Conservation (phyloP, 2,329 filamentous ascomycete genomes). For the Grosmannia huntii region DNA sequence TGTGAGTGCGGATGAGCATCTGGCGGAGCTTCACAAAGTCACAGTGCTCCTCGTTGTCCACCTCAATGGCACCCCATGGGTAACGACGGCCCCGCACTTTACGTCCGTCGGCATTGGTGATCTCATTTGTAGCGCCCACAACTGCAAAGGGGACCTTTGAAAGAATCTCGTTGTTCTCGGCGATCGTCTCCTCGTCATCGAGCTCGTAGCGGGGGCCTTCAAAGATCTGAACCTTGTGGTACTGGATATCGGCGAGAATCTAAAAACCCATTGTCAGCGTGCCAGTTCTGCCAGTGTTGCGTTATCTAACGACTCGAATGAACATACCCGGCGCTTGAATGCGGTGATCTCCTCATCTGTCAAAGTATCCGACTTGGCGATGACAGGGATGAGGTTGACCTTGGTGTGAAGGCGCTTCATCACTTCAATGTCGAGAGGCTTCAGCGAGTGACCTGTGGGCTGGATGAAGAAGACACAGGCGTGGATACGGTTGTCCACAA, state of each 20-base stretch:
- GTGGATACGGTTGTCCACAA: conserved; percentile 97
- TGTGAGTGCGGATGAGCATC: conserved; percentile 99
- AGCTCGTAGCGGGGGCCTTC: conserved; percentile 97
- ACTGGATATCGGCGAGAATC: conserved; percentile 94
- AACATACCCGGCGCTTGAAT: conserved; percentile 91
- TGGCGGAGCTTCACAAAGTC: conserved; percentile 99
- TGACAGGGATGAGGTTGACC: conserved; percentile 98
- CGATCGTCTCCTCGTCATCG: conserved; percentile 98
- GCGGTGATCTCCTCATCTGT: conserved; percentile 90
- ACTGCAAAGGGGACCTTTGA: conserved; percentile 98
- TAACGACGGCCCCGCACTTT: conserved; percentile 93
- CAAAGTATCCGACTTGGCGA: conserved; percentile 95
- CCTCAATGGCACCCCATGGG: conserved; percentile 97
- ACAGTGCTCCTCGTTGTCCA: conserved; percentile 99
- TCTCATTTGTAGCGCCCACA: conserved; percentile 91
- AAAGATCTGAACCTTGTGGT: conserved; percentile 98
- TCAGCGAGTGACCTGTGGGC: conserved; percentile 93
- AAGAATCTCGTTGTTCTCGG: conserved; percentile 99
- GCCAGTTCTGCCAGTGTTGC: too few relatives aligned
- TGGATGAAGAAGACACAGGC: conserved; percentile 99
- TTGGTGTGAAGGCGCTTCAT: conserved; percentile 99
- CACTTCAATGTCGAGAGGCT: conserved; percentile 97
- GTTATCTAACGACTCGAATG: not conserved
- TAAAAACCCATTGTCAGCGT: conserved; percentile 23
- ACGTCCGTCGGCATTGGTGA: conserved; percentile 80